These are phyloP conservation scores for Reutealis trisperma DNA, from an alignment of 345 rosid species.

Conservation along the genomic window DNA sequence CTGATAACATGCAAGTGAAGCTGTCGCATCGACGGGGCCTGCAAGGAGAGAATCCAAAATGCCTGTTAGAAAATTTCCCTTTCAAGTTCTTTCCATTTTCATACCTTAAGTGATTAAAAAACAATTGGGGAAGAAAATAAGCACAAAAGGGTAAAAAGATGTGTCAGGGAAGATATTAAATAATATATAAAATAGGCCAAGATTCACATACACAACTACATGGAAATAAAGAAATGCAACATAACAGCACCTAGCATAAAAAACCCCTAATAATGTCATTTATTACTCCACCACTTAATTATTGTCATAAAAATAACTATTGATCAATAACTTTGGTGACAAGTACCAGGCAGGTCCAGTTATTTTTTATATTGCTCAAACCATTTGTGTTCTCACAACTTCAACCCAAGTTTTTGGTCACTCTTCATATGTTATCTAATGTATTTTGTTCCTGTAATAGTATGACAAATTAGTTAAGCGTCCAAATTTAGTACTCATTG, in stretches of 20 bases:
- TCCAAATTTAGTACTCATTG: background rate
- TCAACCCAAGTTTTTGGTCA: background rate
- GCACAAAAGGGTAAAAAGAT: background rate
- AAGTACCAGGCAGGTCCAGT: background rate
- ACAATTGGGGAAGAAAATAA: background rate
- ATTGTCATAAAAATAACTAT: background rate
- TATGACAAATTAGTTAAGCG: background rate
- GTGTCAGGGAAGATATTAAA: background rate
- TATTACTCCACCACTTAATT: background rate
- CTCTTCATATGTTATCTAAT: too few species aligned
- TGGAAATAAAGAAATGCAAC: background rate
- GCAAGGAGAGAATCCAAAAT: slow-evolving; percentile 19
- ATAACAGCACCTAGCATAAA: background rate
- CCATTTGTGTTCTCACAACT: background rate
- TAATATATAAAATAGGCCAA: background rate
- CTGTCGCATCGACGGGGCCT: slow-evolving; percentile 79
- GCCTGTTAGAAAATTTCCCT: background rate
- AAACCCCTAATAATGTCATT: too few species aligned
- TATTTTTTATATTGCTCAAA: background rate
- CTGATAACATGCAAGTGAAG: slow-evolving; percentile 91
- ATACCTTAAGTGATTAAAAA: background rate
- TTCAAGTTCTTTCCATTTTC: background rate
- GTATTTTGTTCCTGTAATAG: background rate
- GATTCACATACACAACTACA: background rate
- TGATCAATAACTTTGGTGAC: background rate